These are phyloP conservation scores for Parachaetomium inaequale DNA, from an alignment of 495 filamentous ascomycete genomes.

Conservation along the genomic window DNA sequence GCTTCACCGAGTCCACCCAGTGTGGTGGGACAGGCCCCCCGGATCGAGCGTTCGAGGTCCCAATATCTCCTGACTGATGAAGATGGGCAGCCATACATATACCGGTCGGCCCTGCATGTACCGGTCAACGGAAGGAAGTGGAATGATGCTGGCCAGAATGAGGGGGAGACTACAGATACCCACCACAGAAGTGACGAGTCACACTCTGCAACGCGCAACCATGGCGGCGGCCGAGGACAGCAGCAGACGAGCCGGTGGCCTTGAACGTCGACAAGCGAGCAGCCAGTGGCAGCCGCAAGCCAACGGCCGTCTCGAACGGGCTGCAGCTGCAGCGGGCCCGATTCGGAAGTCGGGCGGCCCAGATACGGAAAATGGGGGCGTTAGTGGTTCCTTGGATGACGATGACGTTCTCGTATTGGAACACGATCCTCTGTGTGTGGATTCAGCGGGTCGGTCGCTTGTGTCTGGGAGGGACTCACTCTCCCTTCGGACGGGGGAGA, in stretches of 20 bases:
- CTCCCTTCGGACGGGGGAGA: neutral
- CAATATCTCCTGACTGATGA: neutral
- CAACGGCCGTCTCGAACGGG: constrained; percentile 1
- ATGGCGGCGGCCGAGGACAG: too few species aligned
- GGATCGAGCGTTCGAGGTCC: neutral
- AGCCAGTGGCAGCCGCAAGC: constrained; percentile 4
- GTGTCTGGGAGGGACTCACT: neutral
- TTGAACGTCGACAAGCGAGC: too few species aligned
- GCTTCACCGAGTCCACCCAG: constrained; percentile 7
- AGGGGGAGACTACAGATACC: neutral
- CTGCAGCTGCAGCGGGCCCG: constrained; percentile 23
- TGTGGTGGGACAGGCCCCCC: constrained; percentile 13
- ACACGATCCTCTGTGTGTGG: neutral
- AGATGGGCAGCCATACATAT: constrained; percentile 12
- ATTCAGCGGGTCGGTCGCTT: neutral
- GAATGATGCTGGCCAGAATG: neutral
- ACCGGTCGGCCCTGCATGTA: neutral
- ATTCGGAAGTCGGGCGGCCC: constrained; percentile 23
- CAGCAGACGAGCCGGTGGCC: too few species aligned
- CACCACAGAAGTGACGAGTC: neutral
- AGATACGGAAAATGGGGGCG: constrained; percentile 3
- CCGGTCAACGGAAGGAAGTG: neutral
- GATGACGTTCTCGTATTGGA: neutral
- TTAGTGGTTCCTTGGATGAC: neutral
- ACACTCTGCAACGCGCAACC: neutral